Base-by-base conservation (phyloP, 176 grass and related monocot genomes). In the Oryza meridionalis region DNA sequence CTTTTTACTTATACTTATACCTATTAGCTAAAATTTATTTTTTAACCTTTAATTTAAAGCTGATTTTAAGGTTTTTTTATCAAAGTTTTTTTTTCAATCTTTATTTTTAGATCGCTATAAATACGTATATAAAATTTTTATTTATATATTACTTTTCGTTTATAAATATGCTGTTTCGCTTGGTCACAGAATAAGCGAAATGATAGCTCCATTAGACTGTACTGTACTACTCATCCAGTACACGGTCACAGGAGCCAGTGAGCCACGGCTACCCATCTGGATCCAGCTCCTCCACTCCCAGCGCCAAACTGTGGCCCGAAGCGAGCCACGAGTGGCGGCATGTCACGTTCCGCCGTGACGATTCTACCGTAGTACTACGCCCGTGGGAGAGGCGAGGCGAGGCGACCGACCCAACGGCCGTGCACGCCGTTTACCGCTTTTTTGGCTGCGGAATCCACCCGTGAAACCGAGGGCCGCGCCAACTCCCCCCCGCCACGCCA, bases 381-480 rank as follows among this genome's bases (percentile, higher is more conserved):
- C 4, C 13, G 38, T 43, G 42, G 42, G 42, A 43, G 17, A 37
- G 35, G 35, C 0, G 35, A 37, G 35, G 35, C 0, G 35, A 37
- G 35, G 35, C 35, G 35, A 59, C 50, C 50, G 19, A 59, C 55
- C 19, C 55, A 59, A n/a, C 49, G 55, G 55, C 55, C 55, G 55
- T 59, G 55, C 55, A 19, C 19, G 29, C 55, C 55, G 55, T 22
- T 61, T 61, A 22, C 55, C 51, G 51, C 51, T 19, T 55, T 55
- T 21, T 14, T 6, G 19, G 55, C 5, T 6, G 19, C 16, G 55
- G 38, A 44, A 11, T 58, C 73, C 73, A 12, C 49, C 49, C 49
- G 31, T 76, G 37, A 32, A 62, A 38, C 77, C n/a, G 82, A 19
- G 86, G 86, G 65, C 77, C 84, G 76, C 49, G 44, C n/a, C n/a